Percentiles rank a stretch among this genome's conserved stretches.
phyloP scores from a whole-genome alignment of 2,329 filamentous ascomycete species.

The Alternaria gaisen region DNA sequence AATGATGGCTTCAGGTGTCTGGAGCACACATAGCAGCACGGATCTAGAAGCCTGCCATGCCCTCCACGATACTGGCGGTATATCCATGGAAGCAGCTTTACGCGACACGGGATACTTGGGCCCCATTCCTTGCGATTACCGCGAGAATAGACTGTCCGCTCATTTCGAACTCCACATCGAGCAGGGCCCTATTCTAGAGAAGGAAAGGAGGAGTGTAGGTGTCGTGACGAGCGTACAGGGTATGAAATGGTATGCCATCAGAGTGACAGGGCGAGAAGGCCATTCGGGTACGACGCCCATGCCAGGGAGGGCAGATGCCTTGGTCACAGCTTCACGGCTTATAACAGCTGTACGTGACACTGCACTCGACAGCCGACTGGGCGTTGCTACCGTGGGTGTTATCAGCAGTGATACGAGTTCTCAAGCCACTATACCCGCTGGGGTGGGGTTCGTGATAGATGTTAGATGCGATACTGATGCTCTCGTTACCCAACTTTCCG shows the following conservation, averaged over 20 bases:
- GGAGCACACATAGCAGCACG: constrained; percentile 64
- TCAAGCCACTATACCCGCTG: constrained; percentile 41
- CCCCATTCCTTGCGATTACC: constrained; percentile 61
- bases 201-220: constrained; percentile 67
- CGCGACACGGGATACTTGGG: constrained; percentile 46
- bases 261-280: constrained; percentile 44
- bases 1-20: constrained; percentile 78
- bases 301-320: constrained; percentile 60
- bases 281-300: constrained; percentile 73
- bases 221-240: constrained; percentile 76
- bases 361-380: constrained; percentile 27
- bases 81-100: constrained; percentile 54
- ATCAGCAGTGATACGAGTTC: constrained; percentile 41
- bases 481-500: constrained; percentile 35
- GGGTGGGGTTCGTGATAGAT: constrained; percentile 41
- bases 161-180: constrained; percentile 88
- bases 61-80: constrained; percentile 60
- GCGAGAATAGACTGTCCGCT: constrained; percentile 69
- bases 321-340: constrained; percentile 39
- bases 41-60: constrained; percentile 39
- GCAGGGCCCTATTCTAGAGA: constrained; percentile 77
- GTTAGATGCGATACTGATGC: constrained; percentile 39
- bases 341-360: constrained; percentile 38
- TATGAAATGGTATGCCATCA: constrained; percentile 69
- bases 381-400: constrained; percentile 42